phyloP scores from a whole-genome alignment of 495 filamentous ascomycete genomes.

The Lepraria neglecta region DNA sequence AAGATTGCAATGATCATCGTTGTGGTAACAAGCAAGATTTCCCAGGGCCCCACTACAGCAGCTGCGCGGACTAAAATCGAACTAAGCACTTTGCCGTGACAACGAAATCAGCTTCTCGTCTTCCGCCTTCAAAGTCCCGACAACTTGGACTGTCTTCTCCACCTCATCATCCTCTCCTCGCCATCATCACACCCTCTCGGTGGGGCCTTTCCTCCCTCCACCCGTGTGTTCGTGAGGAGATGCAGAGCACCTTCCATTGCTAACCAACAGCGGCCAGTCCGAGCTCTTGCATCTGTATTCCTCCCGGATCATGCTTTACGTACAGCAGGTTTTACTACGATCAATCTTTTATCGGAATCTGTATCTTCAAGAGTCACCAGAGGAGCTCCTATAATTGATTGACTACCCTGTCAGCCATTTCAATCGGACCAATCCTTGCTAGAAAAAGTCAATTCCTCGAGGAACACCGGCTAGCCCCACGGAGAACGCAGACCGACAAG shows the following conservation, averaged over 20 bases:
- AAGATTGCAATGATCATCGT: background rate
- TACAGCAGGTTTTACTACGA: conserved; percentile 10
- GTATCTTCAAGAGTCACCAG: conserved; percentile 5
- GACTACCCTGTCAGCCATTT: background rate
- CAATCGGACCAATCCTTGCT: background rate
- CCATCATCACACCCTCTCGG: conserved; percentile 17
- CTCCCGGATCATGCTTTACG: conserved; percentile 13
- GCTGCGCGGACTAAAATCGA: conserved; percentile 3
- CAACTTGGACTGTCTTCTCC: conserved; percentile 10
- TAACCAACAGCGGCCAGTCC: conserved; percentile 8
- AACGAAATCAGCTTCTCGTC: conserved; percentile 1
- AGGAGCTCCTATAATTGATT: background rate
- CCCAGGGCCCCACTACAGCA: conserved; percentile 7
- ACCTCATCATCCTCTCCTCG: conserved; percentile 23
- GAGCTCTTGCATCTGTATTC: conserved; percentile 14
- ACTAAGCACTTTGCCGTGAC: conserved; percentile 7
- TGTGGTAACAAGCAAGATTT: background rate
- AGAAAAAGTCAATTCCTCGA: conserved; percentile 4
- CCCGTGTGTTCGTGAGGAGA: conserved; percentile 3
- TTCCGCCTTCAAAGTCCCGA: background rate
- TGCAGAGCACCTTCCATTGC: conserved; percentile 10
- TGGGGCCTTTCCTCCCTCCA: conserved; percentile 25
- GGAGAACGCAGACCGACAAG: conserved; percentile 3
- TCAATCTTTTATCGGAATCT: conserved; percentile 10
- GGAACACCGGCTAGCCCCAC: background rate